Evolutionary conservation across 441 rosid genomes (phyloP).

Genomic region (Jatropha multifida): DNA sequence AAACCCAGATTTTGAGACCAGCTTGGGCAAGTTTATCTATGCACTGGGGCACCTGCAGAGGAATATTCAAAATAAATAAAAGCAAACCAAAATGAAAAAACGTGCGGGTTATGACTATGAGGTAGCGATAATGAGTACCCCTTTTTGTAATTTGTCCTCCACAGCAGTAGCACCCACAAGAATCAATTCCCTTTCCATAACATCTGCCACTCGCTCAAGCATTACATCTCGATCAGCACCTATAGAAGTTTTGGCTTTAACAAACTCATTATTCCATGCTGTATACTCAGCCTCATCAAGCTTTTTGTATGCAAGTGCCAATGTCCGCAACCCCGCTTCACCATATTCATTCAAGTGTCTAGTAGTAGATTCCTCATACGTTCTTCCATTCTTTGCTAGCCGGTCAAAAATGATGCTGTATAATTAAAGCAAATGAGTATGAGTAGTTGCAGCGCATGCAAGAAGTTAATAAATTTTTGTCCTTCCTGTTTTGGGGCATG

Average conservation of each 20-base stretch:
- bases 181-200: constrained; percentile 85
- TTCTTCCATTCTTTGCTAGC: constrained; percentile 76
- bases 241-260: constrained; percentile 76
- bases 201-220: constrained; percentile 82
- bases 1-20: constrained; percentile 96
- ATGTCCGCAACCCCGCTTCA: constrained; percentile 89
- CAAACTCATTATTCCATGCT: constrained; percentile 81
- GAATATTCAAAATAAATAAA: constrained; percentile 29
- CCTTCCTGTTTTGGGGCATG: neutral
- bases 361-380: constrained; percentile 60
- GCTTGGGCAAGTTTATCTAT: constrained; percentile 99
- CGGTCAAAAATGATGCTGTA: constrained; percentile 92
- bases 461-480: neutral
- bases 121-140: constrained; percentile 47
- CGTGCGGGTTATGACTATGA: constrained; percentile 10
- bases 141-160: constrained; percentile 95
- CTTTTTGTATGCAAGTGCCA: constrained; percentile 82
- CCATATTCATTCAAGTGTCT: constrained; percentile 92
- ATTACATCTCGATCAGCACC: constrained; percentile 73
- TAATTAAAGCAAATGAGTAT: constrained; percentile 24
- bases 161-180: constrained; percentile 98
- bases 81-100: constrained; percentile 15
- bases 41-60: constrained; percentile 88
- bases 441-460: constrained; percentile 16
- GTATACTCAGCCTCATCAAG: constrained; percentile 74